Evolutionary conservation across 371 early-diverging fungal genomes (phyloP).

Genomic region (Mucor velutinosus): DNA sequence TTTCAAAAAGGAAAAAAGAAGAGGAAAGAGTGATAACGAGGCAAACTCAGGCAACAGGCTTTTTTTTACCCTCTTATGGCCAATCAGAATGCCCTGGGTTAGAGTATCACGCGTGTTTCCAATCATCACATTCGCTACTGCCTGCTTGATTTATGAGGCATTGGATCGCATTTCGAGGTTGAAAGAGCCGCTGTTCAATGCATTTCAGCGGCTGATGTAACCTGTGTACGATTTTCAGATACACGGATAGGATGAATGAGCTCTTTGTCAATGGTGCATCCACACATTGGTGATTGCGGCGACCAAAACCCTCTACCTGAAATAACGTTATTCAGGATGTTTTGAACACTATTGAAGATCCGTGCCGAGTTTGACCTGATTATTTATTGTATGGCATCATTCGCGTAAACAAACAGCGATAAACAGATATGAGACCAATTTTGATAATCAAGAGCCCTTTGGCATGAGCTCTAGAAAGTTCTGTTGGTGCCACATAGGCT

Average conservation of each 20-base stretch:
- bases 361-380: not conserved
- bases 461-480: too few relatives aligned
- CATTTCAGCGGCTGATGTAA: not conserved
- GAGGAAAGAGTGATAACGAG: not conserved
- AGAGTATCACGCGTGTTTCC: not conserved
- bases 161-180: not conserved
- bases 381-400: too few relatives aligned
- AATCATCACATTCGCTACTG: not conserved
- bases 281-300: not conserved
- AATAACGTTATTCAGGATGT: not conserved
- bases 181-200: not conserved
- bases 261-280: not conserved
- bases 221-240: not conserved
- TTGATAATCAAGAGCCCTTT: too few relatives aligned
- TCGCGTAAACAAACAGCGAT: too few relatives aligned
- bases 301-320: not conserved
- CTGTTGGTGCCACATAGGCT: too few relatives aligned
- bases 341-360: not conserved
- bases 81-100: not conserved
- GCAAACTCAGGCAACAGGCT: not conserved
- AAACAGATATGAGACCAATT: too few relatives aligned
- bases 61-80: not conserved
- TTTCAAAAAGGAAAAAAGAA: not conserved
- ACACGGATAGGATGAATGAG: not conserved
- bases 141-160: not conserved